Conservation (phyloP, 331 rosid genomes). For the Acacia concinna region DNA sequence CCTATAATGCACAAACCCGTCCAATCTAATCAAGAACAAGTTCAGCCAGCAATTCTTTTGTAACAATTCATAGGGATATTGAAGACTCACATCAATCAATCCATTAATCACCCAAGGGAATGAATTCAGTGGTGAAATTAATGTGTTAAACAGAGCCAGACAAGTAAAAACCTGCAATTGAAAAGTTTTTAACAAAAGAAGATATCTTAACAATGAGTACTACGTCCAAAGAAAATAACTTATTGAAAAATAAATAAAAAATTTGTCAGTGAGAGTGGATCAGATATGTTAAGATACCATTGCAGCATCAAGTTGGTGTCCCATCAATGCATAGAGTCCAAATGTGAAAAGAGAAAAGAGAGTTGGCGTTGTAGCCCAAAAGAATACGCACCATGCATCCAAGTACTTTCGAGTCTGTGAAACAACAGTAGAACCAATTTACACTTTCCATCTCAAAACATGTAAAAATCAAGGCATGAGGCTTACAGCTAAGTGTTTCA, state of each 20-base stretch:
- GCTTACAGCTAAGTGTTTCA: conserved; percentile 81
- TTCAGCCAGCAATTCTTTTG: not conserved
- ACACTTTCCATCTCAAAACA: conserved; percentile 16
- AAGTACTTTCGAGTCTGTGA: conserved; percentile 84
- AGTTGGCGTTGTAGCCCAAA: conserved; percentile 98
- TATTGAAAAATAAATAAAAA: conserved; percentile 22
- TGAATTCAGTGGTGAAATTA: conserved; percentile 93
- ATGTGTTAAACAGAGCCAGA: conserved; percentile 85
- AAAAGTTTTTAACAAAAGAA: conserved; percentile 30
- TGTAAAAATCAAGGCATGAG: conserved; percentile 17
- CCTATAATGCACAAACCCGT: conserved; percentile 48
- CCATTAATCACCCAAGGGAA: conserved; percentile 99
- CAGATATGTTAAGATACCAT: conserved; percentile 54
- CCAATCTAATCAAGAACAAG: conserved; percentile 21
- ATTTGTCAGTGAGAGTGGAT: conserved; percentile 21
- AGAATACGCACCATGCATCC: conserved; percentile 99
- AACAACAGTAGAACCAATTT: conserved; percentile 33
- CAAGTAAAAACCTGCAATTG: conserved; percentile 94
- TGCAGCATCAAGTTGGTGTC: conserved; percentile 95
- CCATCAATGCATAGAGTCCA: conserved; percentile 85
- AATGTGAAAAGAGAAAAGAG: conserved; percentile 92
- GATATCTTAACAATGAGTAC: conserved; percentile 25
- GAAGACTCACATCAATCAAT: conserved; percentile 83
- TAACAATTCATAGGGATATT: conserved; percentile 7
- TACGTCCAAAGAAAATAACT: not conserved